Base-by-base conservation (phyloP, 192 early-diverging fungal genomes). In the Coemansia sp. region DNA sequence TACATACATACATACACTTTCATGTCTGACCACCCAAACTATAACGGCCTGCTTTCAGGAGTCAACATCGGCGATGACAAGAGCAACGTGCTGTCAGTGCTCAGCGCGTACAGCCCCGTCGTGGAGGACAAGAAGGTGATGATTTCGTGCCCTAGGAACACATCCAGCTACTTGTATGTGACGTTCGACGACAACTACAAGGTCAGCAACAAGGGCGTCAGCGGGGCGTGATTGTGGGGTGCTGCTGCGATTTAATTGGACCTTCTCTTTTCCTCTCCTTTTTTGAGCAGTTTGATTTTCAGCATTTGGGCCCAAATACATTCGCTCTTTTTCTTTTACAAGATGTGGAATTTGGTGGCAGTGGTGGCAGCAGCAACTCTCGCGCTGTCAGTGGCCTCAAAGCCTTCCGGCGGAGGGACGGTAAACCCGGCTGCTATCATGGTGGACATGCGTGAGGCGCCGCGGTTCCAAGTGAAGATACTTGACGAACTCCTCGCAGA, bases 391-490 rank as follows among this genome's bases (percentile, higher is more conserved):
- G 36, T 21, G 9, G 58, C 45, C n/a, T 3, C 53, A 20, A 33
- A 52, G n/a, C 20, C 36, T 2, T 59, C 31, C 20, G 43, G n/a
- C 16, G 63, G 26, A 6, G 57, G 47, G 3, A 41, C 61, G 36
- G 61, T 72, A 25, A 67, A 64, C 42, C 59, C 72, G 9, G 72
- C 53, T 5, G 57, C 62, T 41, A 70, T 79, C 21, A 80, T 68
- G 71, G 59, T 64, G 33, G 77, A 80, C 31, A 26, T 80, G 53
- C 60, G 68, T 35, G 65, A 65, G 50, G 33, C 53, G 28, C 77
- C 77, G 37, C 68, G 66, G 45, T 80, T 75, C 69, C 53, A 60
- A 34, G 64, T 80, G 1, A 34, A 53, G 21, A 59, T 80, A 21
- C 33, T 69, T 0, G 59, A 57, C 0, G 69, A 71, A 34, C 69